Conservation (phyloP, 352 stramenopile species). For the Phytophthora citrophthora region DNA sequence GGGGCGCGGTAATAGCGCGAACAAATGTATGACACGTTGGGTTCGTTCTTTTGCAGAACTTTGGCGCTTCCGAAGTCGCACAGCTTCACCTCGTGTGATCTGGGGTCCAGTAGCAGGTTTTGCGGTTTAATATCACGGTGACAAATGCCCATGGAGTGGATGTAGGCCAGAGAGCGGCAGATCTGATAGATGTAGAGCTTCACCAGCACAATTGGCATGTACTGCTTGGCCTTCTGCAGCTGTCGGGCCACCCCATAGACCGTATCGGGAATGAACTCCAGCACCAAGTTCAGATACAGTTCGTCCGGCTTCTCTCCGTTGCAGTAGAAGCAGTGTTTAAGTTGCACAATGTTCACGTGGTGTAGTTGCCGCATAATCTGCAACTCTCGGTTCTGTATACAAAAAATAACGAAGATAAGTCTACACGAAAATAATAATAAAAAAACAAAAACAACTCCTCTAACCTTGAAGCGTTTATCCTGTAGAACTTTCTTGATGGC, state of each 20-base stretch:
- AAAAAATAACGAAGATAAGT: conserved; percentile 12
- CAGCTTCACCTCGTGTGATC: conserved; percentile 98
- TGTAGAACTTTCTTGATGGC: conserved; percentile 99
- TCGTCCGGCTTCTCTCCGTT: conserved; percentile 96
- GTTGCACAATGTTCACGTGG: conserved; percentile 98
- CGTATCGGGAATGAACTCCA: conserved; percentile 99
- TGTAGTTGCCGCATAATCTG: conserved; percentile 99
- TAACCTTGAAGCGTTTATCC: conserved; percentile 99
- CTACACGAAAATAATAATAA: conserved; percentile 2
- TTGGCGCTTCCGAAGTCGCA: conserved; percentile 99
- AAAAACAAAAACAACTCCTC: background rate
- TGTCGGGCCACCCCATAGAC: conserved; percentile 97
- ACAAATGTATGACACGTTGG: conserved; percentile 99
- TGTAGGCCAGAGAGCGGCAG: conserved; percentile 96
- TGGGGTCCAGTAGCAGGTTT: conserved; percentile 98
- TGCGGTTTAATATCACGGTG: conserved; percentile 99
- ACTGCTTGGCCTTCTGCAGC: conserved; percentile 97
- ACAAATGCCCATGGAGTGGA: conserved; percentile 98
- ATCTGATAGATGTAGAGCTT: conserved; percentile 99
- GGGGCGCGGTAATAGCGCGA: conserved; percentile 99
- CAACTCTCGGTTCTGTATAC: conserved; percentile 96
- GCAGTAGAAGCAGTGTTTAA: conserved; percentile 99
- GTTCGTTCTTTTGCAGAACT: conserved; percentile 96
- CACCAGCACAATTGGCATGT: conserved; percentile 96
- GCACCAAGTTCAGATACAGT: conserved; percentile 99